Conservation (phyloP, 1,284 basidiomycete genomes). For the Cryptococcus jaspeensis region DNA sequence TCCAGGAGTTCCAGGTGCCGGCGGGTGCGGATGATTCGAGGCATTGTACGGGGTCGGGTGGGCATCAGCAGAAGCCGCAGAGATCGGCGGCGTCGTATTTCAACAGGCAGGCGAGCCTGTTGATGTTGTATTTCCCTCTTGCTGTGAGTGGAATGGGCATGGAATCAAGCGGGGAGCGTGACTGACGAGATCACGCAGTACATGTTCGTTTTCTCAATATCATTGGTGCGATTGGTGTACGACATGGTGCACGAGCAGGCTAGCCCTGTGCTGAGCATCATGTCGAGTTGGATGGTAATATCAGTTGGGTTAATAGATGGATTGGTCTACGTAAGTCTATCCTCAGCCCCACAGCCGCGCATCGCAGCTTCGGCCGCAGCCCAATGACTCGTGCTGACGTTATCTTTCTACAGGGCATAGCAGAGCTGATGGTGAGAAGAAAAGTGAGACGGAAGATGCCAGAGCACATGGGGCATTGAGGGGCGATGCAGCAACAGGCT, state of each 20-base stretch:
- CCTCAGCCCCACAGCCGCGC: background rate
- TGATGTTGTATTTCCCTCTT: slow-evolving; percentile 50
- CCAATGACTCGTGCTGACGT: background rate
- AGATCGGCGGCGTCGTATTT: slow-evolving; percentile 45
- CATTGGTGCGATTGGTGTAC: slow-evolving; percentile 42
- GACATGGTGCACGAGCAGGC: slow-evolving; percentile 36
- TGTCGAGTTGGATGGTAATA: slow-evolving; percentile 40
- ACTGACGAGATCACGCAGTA: slow-evolving; percentile 23
- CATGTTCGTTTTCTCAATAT: slow-evolving; percentile 43
- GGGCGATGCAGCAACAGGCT: no score
- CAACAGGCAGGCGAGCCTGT: slow-evolving; percentile 47
- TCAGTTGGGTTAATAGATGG: slow-evolving; percentile 45
- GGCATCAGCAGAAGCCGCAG: slow-evolving; percentile 4
- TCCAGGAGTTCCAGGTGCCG: slow-evolving; percentile 27
- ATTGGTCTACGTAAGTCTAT: slow-evolving; percentile 39
- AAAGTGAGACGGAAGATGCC: slow-evolving; percentile 43
- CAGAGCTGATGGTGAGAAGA: slow-evolving; percentile 40
- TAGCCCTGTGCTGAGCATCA: slow-evolving; percentile 28
- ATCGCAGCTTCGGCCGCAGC: background rate
- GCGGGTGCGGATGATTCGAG: background rate
- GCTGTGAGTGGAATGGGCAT: slow-evolving; percentile 47
- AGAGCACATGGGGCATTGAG: slow-evolving; percentile 22
- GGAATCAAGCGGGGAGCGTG: no score
- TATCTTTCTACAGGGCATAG: slow-evolving; percentile 38
- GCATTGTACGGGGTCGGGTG: slow-evolving; percentile 5